A percentile compares a stretch with the other conserved stretches of the same genome.
phyloP scores from a whole-genome alignment of 2,329 filamentous ascomycete genomes.

The Hyphodiscus sp. region DNA sequence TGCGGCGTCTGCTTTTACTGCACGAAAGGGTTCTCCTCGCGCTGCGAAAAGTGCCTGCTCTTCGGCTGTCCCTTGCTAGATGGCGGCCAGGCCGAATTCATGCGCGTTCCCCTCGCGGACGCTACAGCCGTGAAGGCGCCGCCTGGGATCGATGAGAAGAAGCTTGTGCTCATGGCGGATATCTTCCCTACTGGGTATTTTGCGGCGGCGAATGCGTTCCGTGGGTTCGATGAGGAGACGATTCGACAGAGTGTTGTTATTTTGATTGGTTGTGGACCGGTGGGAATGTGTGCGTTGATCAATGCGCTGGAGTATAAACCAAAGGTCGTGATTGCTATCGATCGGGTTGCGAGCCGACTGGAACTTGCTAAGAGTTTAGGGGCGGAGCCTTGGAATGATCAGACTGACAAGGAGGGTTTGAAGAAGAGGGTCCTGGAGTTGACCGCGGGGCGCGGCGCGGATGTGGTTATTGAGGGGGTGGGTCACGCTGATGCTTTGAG shows the following conservation, averaged over 20 bases:
- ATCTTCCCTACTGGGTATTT: conserved; percentile 88
- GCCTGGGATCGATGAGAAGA: conserved; percentile 63
- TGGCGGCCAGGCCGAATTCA: conserved; percentile 77
- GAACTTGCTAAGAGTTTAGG: conserved; percentile 67
- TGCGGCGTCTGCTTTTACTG: conserved; percentile 82
- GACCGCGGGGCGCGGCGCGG: conserved; percentile 75
- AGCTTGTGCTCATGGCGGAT: conserved; percentile 82
- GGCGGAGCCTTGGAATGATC: conserved; percentile 78
- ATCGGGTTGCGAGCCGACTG: conserved; percentile 69
- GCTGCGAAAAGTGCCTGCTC: conserved; percentile 63
- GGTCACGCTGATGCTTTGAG: conserved; percentile 62
- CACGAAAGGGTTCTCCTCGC: conserved; percentile 65
- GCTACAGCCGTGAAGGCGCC: conserved; percentile 73
- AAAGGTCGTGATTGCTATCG: conserved; percentile 70
- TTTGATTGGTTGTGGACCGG: conserved; percentile 76
- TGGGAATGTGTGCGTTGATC: conserved; percentile 78
- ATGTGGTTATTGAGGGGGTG: conserved; percentile 77
- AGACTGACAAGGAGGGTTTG: conserved; percentile 56
- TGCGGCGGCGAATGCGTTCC: conserved; percentile 70
- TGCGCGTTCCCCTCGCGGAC: conserved; percentile 75
- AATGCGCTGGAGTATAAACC: conserved; percentile 71
- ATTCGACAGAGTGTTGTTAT: conserved; percentile 65
- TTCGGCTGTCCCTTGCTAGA: conserved; percentile 67
- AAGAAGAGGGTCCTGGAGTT: conserved; percentile 64
- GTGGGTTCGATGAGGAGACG: conserved; percentile 46